A percentile compares a stretch with the other conserved stretches of the same genome.
These are phyloP conservation scores for Raddia guianensis DNA, from an alignment of 176 grass and related monocot genomes.

Conservation along the genomic window DNA sequence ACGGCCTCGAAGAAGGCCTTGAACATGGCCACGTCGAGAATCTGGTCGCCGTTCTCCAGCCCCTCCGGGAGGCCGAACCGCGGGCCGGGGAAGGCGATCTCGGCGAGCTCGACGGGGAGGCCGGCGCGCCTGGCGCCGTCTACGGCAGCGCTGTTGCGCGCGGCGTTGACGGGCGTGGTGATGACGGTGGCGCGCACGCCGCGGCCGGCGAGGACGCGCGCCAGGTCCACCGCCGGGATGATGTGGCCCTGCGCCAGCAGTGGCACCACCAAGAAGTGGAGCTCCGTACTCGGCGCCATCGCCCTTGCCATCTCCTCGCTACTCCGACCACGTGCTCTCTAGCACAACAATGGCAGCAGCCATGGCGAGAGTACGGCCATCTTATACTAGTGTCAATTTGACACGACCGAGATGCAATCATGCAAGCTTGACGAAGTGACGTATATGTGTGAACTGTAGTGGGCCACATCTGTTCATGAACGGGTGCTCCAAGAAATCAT, in stretches of 20 bases:
- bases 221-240: slow-evolving; percentile 63
- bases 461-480: too few species aligned
- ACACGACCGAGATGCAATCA: too few species aligned
- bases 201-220: slow-evolving; percentile 42
- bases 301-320: background rate
- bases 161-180: slow-evolving; percentile 56
- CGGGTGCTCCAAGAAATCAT: too few species aligned
- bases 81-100: slow-evolving; percentile 40
- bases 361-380: background rate
- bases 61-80: slow-evolving; percentile 46
- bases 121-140: slow-evolving; percentile 13
- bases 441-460: too few species aligned
- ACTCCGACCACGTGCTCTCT: background rate
- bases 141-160: slow-evolving; percentile 35
- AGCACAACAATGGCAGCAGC: background rate
- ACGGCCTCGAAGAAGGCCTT: slow-evolving; percentile 26
- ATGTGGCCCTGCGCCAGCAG: slow-evolving; percentile 58
- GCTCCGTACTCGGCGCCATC: background rate
- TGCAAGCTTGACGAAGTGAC: too few species aligned
- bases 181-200: slow-evolving; percentile 45
- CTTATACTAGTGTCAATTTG: background rate
- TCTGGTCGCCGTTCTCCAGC: slow-evolving; percentile 35
- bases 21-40: background rate
- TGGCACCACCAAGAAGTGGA: slow-evolving; percentile 57
- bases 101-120: slow-evolving; percentile 44